Base-by-base conservation (phyloP, 1,284 basidiomycete genomes). In the Cryptococcus sp. region DNA sequence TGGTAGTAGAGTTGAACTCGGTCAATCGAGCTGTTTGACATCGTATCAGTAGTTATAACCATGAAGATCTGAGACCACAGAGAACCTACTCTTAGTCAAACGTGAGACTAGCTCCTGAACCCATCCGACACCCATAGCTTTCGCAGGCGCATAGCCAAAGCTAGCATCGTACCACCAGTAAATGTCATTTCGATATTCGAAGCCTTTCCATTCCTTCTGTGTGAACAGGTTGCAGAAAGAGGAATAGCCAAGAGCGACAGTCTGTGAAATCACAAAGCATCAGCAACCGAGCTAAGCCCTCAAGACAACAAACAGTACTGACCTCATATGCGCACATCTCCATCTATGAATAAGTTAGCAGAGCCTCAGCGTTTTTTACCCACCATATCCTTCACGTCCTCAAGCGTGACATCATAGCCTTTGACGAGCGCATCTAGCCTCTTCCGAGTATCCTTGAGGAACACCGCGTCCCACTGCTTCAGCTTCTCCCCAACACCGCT, bases 371-470 rank as follows among this genome's bases (percentile, higher is more conserved):
- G 16, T 15, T 40, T 10, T n/a, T 38, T 53, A 37, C 71, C 20
- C 51, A 82, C 80, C 78, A 85, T 84, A 49, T 78, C 67, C 50
- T 70, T 68, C 1, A 89, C 80, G 68, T 94, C 91, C 64, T 87
- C 84, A 43, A 87, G 82, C 8, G 81, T 82, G 43, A 94, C 73
- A 10, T 86, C 80, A 57, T 87, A 87, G 0, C 91, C 92, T 3
- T 81, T 64, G 46, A 88, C 69, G 63, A 85, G 77, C 17, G 79
- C 76, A 57, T 85, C 81, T 7, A 94, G 73, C n/a, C 92, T 82
- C 54, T 81, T 77, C 37, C 78, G 79, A 0, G 92, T 89, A 47
- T 85, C 80, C 52, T 82, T 78, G 39, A 95, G 83, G 75, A 91
- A 95, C 3, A 86, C 83, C 0, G 75, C 69, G 1, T 86, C 82